Evolutionary conservation across 768 basidiomycete genomes (phyloP), one percentile per base, ranked within the genome.

Genomic region (Thelephora ganbajun): DNA sequence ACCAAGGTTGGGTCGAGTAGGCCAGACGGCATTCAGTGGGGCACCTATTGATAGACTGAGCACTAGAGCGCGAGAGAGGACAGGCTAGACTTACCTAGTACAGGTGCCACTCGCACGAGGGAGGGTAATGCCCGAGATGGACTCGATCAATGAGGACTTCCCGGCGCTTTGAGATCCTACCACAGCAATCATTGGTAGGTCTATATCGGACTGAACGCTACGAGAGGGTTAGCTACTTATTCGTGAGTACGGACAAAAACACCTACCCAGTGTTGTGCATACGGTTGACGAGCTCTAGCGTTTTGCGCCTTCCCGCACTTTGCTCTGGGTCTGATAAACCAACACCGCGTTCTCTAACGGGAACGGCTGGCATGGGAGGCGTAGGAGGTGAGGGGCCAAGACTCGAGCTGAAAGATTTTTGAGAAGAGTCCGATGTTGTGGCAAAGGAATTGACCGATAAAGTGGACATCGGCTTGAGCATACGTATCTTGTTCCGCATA

Each of bases 71-170:
- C 13, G 35, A 22, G 37, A 33, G 1, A n/a, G 16, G 13, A 5
- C 7, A 20, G n/a, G n/a, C 33, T 33, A 1, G 23, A 53, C 51
- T 35, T 51, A 78, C 84, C 84, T 69, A 1, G 84, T 88, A 51
- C 84, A 86, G 0, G 83, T 85, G 0, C 84, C 84, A n/a, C 75
- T 67, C 0, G 79, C 79, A 9, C 82, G 71, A 19, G 83, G 83
- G 0, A 86, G 63, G 0, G 73, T 80, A 14, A 86, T 74, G 0
- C 83, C 80, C 0, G 81, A 83, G 41, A 87, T 84, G 0, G 80
- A 73, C 53, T 87, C 83, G 11, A 87, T 85, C 3, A 86, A 67
- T 0, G 83, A 86, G 0, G 81, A 83, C 54, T 86, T 86, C 0
- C 84, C 84, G 0, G 80, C 80, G 39, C 77, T 81, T 52, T 87